Percentiles rank a stretch among this genome's conserved stretches.
These are phyloP conservation scores for Backusella macrospora DNA, from an alignment of 192 early-diverging fungal species.

Conservation along the genomic window DNA sequence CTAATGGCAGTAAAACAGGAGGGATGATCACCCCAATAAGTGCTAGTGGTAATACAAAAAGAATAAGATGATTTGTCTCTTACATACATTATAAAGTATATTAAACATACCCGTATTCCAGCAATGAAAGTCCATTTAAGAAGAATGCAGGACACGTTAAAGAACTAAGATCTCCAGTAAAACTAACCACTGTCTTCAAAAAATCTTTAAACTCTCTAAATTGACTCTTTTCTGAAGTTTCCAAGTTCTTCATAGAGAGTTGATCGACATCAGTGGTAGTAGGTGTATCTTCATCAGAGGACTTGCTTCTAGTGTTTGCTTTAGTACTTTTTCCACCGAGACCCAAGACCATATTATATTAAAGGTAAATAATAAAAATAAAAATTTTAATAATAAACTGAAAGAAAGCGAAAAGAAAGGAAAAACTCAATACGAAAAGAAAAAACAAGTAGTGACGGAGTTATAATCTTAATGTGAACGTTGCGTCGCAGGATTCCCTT, in stretches of 20 bases:
- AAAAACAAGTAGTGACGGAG: not conserved
- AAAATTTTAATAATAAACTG: no score
- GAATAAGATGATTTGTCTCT: not conserved
- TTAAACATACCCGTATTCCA: constrained; percentile 70
- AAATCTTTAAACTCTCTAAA: constrained; percentile 59
- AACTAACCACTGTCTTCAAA: constrained; percentile 67
- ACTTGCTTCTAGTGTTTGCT: not conserved
- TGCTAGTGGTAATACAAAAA: constrained; percentile 21
- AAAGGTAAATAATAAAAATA: not conserved
- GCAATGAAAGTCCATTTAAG: constrained; percentile 73
- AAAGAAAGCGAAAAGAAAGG: not conserved
- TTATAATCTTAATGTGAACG: constrained; percentile 11
- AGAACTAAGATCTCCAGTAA: constrained; percentile 79
- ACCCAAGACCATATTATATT: constrained; percentile 2
- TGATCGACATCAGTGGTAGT: constrained; percentile 34
- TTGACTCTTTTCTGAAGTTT: constrained; percentile 36
- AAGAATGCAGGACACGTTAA: constrained; percentile 83
- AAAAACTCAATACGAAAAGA: not conserved
- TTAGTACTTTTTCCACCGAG: not conserved
- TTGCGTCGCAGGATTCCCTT: constrained; percentile 13
- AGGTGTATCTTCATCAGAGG: constrained; percentile 27
- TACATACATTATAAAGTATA: not conserved
- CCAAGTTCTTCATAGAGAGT: constrained; percentile 33
- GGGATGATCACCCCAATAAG: constrained; percentile 49
- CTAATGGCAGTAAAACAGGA: constrained; percentile 65